A percentile compares a stretch with the other conserved stretches of the same genome.
These are phyloP conservation scores for Wickerhamiella cacticola DNA, from an alignment of 805 yeast genomes.

Conservation along the genomic window DNA sequence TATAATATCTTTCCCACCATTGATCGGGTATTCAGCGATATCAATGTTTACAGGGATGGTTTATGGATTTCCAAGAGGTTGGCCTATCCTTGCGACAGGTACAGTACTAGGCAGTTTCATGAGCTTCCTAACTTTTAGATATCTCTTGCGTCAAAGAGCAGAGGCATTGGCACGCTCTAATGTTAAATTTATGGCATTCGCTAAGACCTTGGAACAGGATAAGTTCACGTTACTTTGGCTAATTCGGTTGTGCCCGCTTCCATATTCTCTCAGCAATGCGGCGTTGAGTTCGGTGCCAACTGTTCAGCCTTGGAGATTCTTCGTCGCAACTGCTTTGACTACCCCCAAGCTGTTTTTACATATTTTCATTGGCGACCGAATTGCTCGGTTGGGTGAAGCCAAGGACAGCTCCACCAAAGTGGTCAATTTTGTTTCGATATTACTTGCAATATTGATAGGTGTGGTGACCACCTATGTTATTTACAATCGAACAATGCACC, in stretches of 20 bases:
- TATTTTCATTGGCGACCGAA: constrained; percentile 62
- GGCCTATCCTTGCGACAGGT: constrained; percentile 60
- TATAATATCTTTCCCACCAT: constrained; percentile 77
- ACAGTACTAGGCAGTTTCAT: constrained; percentile 60
- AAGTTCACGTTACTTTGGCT: constrained; percentile 55
- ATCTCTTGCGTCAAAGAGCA: constrained; percentile 46
- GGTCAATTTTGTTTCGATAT: constrained; percentile 51
- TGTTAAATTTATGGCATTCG: constrained; percentile 58
- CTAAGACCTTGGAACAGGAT: constrained; percentile 61
- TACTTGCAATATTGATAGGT: constrained; percentile 44
- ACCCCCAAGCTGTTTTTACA: constrained; percentile 75
- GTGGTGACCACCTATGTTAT: constrained; percentile 53
- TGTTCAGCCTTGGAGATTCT: constrained; percentile 47
- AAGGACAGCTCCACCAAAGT: constrained; percentile 40
- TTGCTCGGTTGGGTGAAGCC: constrained; percentile 49
- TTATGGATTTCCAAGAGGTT: constrained; percentile 70
- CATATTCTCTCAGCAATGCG: constrained; percentile 85
- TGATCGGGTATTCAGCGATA: constrained; percentile 67
- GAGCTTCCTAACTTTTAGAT: constrained; percentile 60
- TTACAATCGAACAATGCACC: constrained; percentile 38
- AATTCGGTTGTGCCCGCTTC: constrained; percentile 79
- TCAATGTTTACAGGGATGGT: constrained; percentile 63
- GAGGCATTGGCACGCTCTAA: constrained; percentile 46
- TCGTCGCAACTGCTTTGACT: constrained; percentile 58
- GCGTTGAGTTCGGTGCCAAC: constrained; percentile 84